These are phyloP conservation scores for Neoscytalidium dimidiatum DNA, from an alignment of 2,329 filamentous ascomycete species.

Conservation along the genomic window DNA sequence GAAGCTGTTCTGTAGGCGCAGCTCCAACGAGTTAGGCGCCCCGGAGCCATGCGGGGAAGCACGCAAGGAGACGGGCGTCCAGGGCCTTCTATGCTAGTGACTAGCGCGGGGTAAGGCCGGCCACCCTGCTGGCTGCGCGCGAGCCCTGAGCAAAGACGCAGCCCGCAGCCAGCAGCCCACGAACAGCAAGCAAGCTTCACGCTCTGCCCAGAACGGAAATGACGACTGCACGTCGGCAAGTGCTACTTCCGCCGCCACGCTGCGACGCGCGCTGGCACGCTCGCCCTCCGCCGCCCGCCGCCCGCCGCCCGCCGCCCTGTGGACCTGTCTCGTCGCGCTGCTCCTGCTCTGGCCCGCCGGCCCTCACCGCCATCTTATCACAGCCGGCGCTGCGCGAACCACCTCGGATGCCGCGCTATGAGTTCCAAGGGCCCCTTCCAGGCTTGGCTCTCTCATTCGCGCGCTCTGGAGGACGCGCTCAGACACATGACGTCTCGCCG, in stretches of 20 bases:
- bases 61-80: conserved; percentile 12
- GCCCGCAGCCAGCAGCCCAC: background rate
- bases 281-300: too few species aligned
- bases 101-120: conserved; percentile 16
- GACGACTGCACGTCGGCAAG: conserved; percentile 5
- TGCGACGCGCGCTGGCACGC: background rate
- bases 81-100: background rate
- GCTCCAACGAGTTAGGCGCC: conserved; percentile 15
- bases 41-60: conserved; percentile 14
- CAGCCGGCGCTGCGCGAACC: background rate
- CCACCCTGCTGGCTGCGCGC: conserved; percentile 14
- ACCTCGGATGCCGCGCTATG: background rate
- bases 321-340: background rate
- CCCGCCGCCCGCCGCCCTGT: too few species aligned
- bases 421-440: background rate
- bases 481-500: background rate
- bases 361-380: conserved; percentile 11
- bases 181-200: conserved; percentile 8
- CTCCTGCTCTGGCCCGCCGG: background rate
- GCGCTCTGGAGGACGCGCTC: background rate
- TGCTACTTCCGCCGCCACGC: conserved; percentile 1
- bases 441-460: background rate
- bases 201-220: conserved; percentile 7
- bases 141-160: background rate
- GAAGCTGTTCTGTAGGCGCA: conserved; percentile 13